phyloP scores from a whole-genome alignment of 768 basidiomycete genomes.

The Pulveroboletus sp. region DNA sequence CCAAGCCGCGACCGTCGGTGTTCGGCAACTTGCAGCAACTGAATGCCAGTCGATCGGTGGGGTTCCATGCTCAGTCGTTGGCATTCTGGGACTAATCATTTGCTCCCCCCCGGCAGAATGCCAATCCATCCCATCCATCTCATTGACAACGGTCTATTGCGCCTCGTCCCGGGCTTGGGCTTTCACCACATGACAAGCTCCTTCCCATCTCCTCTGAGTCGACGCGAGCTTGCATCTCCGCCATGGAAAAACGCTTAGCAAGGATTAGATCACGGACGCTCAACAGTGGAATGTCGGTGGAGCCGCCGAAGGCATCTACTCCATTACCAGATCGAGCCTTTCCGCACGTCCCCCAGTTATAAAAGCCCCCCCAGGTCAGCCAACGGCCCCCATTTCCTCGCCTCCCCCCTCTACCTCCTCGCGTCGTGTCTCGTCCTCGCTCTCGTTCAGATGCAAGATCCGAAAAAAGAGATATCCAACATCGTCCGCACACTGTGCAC shows the following conservation, averaged over 20 bases:
- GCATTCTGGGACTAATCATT: neutral
- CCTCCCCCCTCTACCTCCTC: neutral
- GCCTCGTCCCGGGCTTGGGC: too few relatives aligned
- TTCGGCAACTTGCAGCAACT: neutral
- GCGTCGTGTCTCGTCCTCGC: neutral
- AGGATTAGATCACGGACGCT: neutral
- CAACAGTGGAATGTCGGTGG: slow-evolving; percentile 7
- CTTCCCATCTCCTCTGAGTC: too few relatives aligned
- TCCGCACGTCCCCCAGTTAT: slow-evolving; percentile 9
- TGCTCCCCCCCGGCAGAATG: neutral
- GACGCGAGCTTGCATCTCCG: too few relatives aligned
- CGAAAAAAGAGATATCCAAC: slow-evolving; percentile 43
- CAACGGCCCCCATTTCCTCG: neutral
- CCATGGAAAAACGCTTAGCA: neutral
- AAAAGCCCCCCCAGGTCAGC: slow-evolving; percentile 6
- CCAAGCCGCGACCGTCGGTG: neutral
- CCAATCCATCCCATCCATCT: neutral
- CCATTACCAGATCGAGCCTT: neutral
- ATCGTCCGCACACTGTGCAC: slow-evolving; percentile 47
- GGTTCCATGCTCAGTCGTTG: neutral
- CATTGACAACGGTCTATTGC: too few relatives aligned
- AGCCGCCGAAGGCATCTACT: neutral
- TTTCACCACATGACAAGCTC: too few relatives aligned
- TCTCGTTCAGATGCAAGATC: slow-evolving; percentile 47
- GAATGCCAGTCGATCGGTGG: slow-evolving; percentile 2